Percentiles rank a stretch among this genome's conserved stretches.
phyloP scores from a whole-genome alignment of 495 filamentous ascomycete species.

The Neurospora sp. region DNA sequence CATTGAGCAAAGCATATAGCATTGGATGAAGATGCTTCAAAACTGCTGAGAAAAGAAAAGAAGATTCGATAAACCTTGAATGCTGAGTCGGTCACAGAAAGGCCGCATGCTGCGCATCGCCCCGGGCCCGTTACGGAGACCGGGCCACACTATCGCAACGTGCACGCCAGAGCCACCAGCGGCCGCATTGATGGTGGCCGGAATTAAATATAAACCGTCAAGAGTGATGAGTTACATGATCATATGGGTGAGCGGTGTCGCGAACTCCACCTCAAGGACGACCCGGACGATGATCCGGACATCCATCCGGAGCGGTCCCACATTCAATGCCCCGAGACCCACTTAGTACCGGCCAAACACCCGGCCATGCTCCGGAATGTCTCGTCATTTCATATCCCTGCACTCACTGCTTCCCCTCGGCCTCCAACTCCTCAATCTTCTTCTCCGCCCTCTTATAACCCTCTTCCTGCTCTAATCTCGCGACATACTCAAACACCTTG shows the following conservation, averaged over 20 bases:
- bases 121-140: not conserved
- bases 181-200: not conserved
- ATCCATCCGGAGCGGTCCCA: not conserved
- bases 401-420: not conserved
- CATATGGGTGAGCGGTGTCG: not conserved
- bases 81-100: not conserved
- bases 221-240: not conserved
- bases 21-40: not conserved
- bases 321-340: not conserved
- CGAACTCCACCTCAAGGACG: not conserved
- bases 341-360: not conserved
- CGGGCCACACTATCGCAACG: not conserved
- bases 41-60: not conserved
- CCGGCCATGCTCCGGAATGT: not conserved
- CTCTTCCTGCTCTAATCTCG: constrained; percentile 48
- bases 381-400: not conserved
- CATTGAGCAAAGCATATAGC: not conserved
- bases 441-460: constrained; percentile 46
- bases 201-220: not conserved
- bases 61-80: not conserved
- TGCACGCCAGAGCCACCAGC: not conserved
- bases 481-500: constrained; percentile 52
- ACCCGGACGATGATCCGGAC: not conserved
- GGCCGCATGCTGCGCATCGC: not conserved
- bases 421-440: constrained; percentile 52